Conservation (phyloP, 345 rosid genomes). For the Anacardium occidentale region DNA sequence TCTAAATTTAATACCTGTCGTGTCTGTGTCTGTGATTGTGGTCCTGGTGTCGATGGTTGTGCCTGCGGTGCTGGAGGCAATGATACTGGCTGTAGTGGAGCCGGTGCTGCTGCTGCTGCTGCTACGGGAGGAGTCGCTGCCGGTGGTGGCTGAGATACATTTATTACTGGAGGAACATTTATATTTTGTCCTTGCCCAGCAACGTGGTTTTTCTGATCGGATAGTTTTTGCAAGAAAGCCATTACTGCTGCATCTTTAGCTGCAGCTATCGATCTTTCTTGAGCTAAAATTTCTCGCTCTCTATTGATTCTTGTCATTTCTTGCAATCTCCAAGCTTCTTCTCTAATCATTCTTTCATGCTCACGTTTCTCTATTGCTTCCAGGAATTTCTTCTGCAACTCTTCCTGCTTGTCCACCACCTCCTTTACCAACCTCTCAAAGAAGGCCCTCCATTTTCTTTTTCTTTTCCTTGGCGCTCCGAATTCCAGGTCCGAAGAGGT, state of each 20-base stretch:
- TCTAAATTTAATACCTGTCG: neutral
- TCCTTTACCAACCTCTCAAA: slow-evolving; percentile 45
- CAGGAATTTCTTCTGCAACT: slow-evolving; percentile 46
- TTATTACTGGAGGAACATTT: neutral
- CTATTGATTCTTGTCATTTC: slow-evolving; percentile 45
- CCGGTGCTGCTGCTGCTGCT: neutral
- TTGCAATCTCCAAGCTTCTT: slow-evolving; percentile 50
- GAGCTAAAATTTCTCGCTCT: slow-evolving; percentile 44
- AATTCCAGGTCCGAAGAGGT: slow-evolving; percentile 59
- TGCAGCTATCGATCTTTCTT: slow-evolving; percentile 40
- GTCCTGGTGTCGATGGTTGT: slow-evolving; percentile 4
- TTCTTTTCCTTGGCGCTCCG: slow-evolving; percentile 36
- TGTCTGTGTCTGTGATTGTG: neutral
- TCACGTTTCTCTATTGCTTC: slow-evolving; percentile 46
- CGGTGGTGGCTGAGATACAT: neutral
- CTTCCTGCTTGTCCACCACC: slow-evolving; percentile 47
- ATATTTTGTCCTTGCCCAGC: neutral
- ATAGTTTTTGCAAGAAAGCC: slow-evolving; percentile 47
- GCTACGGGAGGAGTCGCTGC: neutral
- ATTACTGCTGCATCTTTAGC: slow-evolving; percentile 47
- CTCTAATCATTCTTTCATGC: slow-evolving; percentile 34
- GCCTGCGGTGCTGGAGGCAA: slow-evolving; percentile 2
- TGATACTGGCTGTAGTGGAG: slow-evolving; percentile 15
- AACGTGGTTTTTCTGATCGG: slow-evolving; percentile 30
- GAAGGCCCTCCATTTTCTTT: slow-evolving; percentile 69